Percentiles rank a stretch among this genome's conserved stretches.
Evolutionary conservation across 768 basidiomycete genomes (phyloP).

Genomic region (Mycena leptocephala): DNA sequence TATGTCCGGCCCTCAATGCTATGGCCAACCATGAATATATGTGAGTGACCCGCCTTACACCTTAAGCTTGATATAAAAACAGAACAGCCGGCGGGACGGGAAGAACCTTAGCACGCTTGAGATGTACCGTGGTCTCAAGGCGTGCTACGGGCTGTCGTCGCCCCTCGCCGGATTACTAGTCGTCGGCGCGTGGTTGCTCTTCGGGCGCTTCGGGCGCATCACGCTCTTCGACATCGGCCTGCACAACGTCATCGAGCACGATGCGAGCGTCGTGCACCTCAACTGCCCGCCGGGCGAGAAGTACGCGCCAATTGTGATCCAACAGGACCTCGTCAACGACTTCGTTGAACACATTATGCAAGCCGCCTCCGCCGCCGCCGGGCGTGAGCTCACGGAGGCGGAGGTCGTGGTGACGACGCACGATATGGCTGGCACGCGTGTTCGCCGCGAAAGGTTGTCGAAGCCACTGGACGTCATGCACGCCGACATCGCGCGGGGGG

Average conservation of each 20-base stretch:
- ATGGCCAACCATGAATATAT: constrained; percentile 85
- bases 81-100: constrained; percentile 65
- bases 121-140: constrained; percentile 60
- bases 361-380: constrained; percentile 22
- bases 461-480: constrained; percentile 61
- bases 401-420: constrained; percentile 55
- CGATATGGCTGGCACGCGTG: constrained; percentile 66
- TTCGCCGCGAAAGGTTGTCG: constrained; percentile 67
- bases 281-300: constrained; percentile 56
- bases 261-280: constrained; percentile 74
- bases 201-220: constrained; percentile 58
- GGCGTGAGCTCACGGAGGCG: constrained; percentile 45
- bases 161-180: constrained; percentile 66
- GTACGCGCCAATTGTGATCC: constrained; percentile 62
- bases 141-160: constrained; percentile 67
- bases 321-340: constrained; percentile 54
- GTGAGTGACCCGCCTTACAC: constrained; percentile 57
- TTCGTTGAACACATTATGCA: constrained; percentile 52
- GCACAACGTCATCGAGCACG: constrained; percentile 70
- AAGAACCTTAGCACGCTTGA: constrained; percentile 61
- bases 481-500: constrained; percentile 76
- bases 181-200: constrained; percentile 63
- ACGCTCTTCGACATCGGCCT: constrained; percentile 59
- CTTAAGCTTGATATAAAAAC: too few species aligned
- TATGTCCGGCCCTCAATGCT: constrained; percentile 83